Conservation (phyloP, 1,139 yeast genomes). For the Yamadazyma oceani region DNA sequence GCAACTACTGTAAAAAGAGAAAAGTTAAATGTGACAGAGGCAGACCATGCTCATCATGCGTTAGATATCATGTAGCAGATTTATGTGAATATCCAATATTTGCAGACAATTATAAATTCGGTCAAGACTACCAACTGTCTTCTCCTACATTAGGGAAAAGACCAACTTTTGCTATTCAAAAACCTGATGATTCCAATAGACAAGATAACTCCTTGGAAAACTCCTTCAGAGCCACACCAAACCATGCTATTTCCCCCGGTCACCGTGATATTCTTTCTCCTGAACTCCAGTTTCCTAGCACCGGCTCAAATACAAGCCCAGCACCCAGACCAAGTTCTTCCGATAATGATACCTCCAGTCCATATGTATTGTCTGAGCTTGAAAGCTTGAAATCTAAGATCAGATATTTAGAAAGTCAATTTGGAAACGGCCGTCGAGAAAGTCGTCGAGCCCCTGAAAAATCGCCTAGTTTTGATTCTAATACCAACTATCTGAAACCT, state of each 20-base stretch:
- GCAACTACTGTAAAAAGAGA: slow-evolving; percentile 41
- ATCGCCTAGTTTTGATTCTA: background rate
- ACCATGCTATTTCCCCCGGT: background rate
- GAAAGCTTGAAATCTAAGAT: slow-evolving; percentile 41
- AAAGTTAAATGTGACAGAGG: slow-evolving; percentile 47
- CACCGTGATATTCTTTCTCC: no score
- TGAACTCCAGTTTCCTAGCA: no score
- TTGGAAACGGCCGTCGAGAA: background rate
- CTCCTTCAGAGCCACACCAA: background rate
- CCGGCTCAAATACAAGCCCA: background rate
- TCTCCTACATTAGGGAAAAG: background rate
- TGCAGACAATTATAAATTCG: slow-evolving; percentile 1
- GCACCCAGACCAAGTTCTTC: no score
- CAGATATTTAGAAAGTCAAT: slow-evolving; percentile 20
- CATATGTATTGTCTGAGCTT: slow-evolving; percentile 13
- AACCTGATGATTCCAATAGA: background rate
- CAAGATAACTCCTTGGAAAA: background rate
- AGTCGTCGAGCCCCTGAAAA: no score
- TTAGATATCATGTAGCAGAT: slow-evolving; percentile 32
- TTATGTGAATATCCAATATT: slow-evolving; percentile 33
- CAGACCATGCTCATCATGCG: slow-evolving; percentile 42
- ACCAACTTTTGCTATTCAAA: slow-evolving; percentile 1
- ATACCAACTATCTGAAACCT: no score
- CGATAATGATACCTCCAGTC: no score
- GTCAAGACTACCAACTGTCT: background rate